Evolutionary conservation across 495 filamentous ascomycete species (phyloP).

Genomic region (Platismatia glauca): DNA sequence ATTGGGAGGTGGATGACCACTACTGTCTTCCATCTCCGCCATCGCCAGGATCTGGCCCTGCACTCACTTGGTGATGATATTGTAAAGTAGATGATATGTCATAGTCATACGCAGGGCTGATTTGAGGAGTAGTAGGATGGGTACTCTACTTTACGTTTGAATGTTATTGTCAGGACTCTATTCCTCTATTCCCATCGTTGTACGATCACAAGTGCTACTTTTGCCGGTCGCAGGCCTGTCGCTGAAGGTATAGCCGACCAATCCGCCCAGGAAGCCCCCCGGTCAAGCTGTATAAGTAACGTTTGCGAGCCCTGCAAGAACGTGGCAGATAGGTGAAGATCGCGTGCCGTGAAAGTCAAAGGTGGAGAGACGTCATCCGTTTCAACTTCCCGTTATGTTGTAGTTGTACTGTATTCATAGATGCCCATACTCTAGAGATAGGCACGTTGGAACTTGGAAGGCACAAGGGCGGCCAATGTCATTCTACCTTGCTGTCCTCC

Average conservation of each 20-base stretch:
- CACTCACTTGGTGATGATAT: neutral
- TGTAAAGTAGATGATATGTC: neutral
- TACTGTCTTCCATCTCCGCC: conserved; percentile 2
- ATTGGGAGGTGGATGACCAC: conserved; percentile 12
- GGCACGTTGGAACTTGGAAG: too few species aligned
- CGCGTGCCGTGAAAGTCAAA: conserved; percentile 3
- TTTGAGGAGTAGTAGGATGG: too few species aligned
- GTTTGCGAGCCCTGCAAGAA: neutral
- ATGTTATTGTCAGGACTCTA: too few species aligned
- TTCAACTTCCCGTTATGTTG: neutral
- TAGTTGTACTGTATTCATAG: too few species aligned
- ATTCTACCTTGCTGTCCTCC: neutral
- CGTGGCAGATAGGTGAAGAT: neutral
- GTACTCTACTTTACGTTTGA: too few species aligned
- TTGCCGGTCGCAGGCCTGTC: neutral
- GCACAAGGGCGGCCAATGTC: too few species aligned
- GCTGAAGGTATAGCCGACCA: neutral
- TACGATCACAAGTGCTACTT: neutral
- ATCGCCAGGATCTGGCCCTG: neutral
- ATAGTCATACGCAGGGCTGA: too few species aligned
- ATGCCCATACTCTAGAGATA: too few species aligned
- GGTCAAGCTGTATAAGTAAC: too few species aligned
- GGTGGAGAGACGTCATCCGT: neutral
- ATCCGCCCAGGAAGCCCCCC: neutral
- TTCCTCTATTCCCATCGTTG: neutral